These are phyloP conservation scores for Tulasnella sp. DNA, from an alignment of 768 basidiomycete species.

Conservation along the genomic window DNA sequence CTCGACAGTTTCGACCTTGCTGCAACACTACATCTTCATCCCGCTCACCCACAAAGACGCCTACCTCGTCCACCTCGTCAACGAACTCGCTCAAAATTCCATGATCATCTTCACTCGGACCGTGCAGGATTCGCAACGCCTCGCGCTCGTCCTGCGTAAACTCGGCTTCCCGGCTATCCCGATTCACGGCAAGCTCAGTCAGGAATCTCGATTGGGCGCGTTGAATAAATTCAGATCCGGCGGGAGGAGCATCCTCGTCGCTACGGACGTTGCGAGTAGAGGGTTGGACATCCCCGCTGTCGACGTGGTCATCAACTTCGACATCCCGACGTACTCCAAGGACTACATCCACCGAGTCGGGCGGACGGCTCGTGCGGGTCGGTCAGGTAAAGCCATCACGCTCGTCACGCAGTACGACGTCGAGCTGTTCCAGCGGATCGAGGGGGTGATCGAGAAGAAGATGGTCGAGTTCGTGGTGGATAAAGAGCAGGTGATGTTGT, in stretches of 20 bases:
- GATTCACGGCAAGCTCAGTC: conserved; percentile 88
- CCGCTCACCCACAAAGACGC: conserved; percentile 89
- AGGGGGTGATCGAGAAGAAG: conserved; percentile 84
- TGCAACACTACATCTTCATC: conserved; percentile 93
- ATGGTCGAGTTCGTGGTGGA: conserved; percentile 84
- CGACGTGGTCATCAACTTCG: conserved; percentile 95
- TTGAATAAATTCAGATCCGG: conserved; percentile 94
- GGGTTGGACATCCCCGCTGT: conserved; percentile 95
- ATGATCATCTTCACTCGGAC: conserved; percentile 96
- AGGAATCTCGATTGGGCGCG: conserved; percentile 88
- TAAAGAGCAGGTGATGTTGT: conserved; percentile 76
- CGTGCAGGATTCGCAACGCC: conserved; percentile 82
- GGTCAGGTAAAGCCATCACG: conserved; percentile 94
- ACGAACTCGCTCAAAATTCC: conserved; percentile 82
- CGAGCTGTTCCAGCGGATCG: conserved; percentile 90
- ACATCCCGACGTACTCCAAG: conserved; percentile 95
- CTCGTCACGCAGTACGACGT: conserved; percentile 98
- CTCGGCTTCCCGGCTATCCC: conserved; percentile 94
- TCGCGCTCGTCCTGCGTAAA: conserved; percentile 81
- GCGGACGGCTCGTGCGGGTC: conserved; percentile 94
- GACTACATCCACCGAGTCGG: conserved; percentile 99
- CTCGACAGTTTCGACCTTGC: conserved; percentile 88
- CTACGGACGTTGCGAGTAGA: conserved; percentile 93
- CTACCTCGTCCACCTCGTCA: conserved; percentile 80
- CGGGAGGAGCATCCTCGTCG: conserved; percentile 82